Conservation (phyloP, 495 filamentous ascomycete species). For the Xylaria telfairii region DNA sequence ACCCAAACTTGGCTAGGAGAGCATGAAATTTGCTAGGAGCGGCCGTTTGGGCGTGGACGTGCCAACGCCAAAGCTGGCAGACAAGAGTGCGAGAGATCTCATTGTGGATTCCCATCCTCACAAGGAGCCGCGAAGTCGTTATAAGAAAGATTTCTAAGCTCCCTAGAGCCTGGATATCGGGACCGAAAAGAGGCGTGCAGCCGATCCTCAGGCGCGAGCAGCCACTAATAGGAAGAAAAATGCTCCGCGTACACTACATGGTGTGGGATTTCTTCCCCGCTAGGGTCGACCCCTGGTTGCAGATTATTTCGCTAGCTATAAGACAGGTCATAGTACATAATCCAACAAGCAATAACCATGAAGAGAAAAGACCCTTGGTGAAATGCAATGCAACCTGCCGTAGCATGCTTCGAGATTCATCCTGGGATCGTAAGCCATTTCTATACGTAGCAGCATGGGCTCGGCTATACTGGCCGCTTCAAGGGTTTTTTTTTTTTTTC, state of each 20-base stretch:
- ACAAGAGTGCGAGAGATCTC: neutral
- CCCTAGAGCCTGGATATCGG: slow-evolving; percentile 12
- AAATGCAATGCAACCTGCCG: slow-evolving; percentile 23
- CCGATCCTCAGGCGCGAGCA: slow-evolving; percentile 2
- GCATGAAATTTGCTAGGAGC: slow-evolving; percentile 14
- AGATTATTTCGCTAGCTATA: neutral
- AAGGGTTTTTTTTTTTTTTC: too few species aligned
- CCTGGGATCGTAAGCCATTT: slow-evolving; percentile 8
- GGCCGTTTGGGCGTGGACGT: neutral
- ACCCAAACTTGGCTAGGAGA: slow-evolving; percentile 14
- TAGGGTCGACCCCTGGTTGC: slow-evolving; percentile 5
- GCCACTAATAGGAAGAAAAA: slow-evolving; percentile 17
- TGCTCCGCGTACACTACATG: neutral
- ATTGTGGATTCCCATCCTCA: neutral
- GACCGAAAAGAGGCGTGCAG: slow-evolving; percentile 23
- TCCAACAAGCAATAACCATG: slow-evolving; percentile 17
- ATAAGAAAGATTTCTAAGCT: neutral
- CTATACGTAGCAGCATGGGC: slow-evolving; percentile 15
- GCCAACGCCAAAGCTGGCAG: neutral
- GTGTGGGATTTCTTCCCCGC: slow-evolving; percentile 19
- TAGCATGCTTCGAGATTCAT: slow-evolving; percentile 22
- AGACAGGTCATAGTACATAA: slow-evolving; percentile 17
- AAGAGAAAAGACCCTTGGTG: slow-evolving; percentile 9
- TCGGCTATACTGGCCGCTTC: slow-evolving; percentile 24
- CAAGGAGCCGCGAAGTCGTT: neutral